Conservation (phyloP, 108 stramenopile species). For the Cyclotella distinguenda region DNA sequence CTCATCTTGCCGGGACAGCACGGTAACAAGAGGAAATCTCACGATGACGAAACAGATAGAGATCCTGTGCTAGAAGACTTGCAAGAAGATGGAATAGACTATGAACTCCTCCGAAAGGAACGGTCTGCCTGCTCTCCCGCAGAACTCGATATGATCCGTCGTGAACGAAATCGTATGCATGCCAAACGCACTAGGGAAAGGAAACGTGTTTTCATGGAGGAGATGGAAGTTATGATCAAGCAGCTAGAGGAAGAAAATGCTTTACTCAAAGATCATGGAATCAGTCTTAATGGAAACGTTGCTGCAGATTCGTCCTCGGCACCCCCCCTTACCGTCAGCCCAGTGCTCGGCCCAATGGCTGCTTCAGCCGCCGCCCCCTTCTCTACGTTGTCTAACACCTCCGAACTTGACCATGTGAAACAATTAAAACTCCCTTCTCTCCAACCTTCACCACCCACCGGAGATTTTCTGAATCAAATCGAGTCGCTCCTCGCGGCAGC, state of each 20-base stretch:
- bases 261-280: slow-evolving; percentile 53
- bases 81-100: slow-evolving; percentile 84
- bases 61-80: slow-evolving; percentile 24
- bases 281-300: slow-evolving; percentile 41
- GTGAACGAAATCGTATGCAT: slow-evolving; percentile 91
- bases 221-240: slow-evolving; percentile 81
- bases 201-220: slow-evolving; percentile 82
- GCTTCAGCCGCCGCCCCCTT: slow-evolving; percentile 9
- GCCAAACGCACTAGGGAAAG: slow-evolving; percentile 86
- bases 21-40: slow-evolving; percentile 55
- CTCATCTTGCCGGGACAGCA: slow-evolving; percentile 78
- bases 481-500: slow-evolving; percentile 67
- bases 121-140: slow-evolving; percentile 74
- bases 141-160: slow-evolving; percentile 82
- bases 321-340: slow-evolving; percentile 6
- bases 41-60: slow-evolving; percentile 4
- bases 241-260: slow-evolving; percentile 73
- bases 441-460: slow-evolving; percentile 16
- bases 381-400: slow-evolving; percentile 4
- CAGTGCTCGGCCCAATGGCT: slow-evolving; percentile 11
- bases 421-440: not conserved
- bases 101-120: slow-evolving; percentile 77
- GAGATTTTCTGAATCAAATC: slow-evolving; percentile 61
- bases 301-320: slow-evolving; percentile 8
- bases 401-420: not conserved